Evolutionary conservation across 257 asterid species (phyloP), one percentile per base, ranked within the genome.

Genomic region (Fraxinus americana): DNA sequence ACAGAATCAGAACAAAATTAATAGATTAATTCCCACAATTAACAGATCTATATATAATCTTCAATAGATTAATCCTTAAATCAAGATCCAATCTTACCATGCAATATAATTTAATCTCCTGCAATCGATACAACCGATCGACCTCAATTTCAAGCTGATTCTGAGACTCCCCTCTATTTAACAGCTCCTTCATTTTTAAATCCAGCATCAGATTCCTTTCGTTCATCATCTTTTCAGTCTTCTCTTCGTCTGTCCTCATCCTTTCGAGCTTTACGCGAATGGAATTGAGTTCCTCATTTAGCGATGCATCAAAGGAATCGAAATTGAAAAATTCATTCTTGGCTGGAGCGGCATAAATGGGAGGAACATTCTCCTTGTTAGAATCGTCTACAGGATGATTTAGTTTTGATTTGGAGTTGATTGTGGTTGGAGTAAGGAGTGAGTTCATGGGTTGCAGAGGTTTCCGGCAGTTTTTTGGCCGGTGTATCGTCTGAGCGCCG

Each of bases 131-230:
- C 83, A 94, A 63, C 8, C 98, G 86, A 83, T 94, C 99, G 4
- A 94, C 92, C 83, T 94, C 97, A 29, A 88, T 87, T 82, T 94
- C 99, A 6, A 92, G 92, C 84, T 87, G 82, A 71, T 89, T 91
- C 89, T 94, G 99, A 67, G 36, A 27, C 71, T 91, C 95, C 32
- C 97, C 96, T 84, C 94, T 80, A 4, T 36, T 63, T 12, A 79
- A 38, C 19, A 91, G 80, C 76, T 89, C 95, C 78, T 87, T 85
- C 87, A 90, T 86, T 45, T 87, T 88, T 87, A 82, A 61, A 86
- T 92, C 96, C 79, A 94, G 80, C 71, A 84, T 7, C 76, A 32
- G n/a, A 3, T 59, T 81, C 72, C 90, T 87, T 68, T 90, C 91
- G 12, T 74, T 83, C 73, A 92, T 69, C 85, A 89, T 17, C 82